phyloP scores from a whole-genome alignment of 1,284 basidiomycete genomes.

The Apiotrichum mycotoxinovorans region DNA sequence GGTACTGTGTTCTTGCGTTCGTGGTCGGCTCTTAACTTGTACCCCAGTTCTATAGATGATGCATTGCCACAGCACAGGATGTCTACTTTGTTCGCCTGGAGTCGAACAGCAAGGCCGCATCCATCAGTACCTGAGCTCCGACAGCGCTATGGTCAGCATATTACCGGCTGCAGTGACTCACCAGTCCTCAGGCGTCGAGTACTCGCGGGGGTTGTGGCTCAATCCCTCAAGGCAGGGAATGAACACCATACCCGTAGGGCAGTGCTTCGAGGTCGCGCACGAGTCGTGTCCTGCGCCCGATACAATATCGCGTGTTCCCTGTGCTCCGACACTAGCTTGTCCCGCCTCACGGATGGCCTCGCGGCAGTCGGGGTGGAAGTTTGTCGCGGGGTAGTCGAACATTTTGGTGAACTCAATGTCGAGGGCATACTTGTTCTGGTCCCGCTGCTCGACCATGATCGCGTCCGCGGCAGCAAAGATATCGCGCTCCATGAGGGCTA shows the following conservation, averaged over 20 bases:
- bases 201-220: conserved; percentile 32
- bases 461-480: conserved; percentile 7
- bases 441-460: conserved; percentile 1
- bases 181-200: conserved; percentile 24
- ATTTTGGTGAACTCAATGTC: conserved; percentile 7
- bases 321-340: neutral
- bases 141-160: neutral
- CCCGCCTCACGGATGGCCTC: conserved; percentile 14
- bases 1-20: neutral
- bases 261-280: conserved; percentile 17
- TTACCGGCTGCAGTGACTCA: neutral
- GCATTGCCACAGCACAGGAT: neutral
- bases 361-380: conserved; percentile 11
- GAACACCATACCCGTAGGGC: conserved; percentile 37
- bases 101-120: conserved; percentile 16
- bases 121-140: conserved; percentile 24
- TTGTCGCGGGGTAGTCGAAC: conserved; percentile 14
- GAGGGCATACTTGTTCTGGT: conserved; percentile 2
- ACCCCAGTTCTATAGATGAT: neutral
- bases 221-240: conserved; percentile 31
- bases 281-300: conserved; percentile 28
- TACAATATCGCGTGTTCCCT: conserved; percentile 7
- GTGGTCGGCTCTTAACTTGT: neutral
- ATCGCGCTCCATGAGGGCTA: conserved; percentile 18
- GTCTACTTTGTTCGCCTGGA: neutral